Conservation (phyloP, 2,329 filamentous ascomycete species). For the Herpotrichia juniperi region DNA sequence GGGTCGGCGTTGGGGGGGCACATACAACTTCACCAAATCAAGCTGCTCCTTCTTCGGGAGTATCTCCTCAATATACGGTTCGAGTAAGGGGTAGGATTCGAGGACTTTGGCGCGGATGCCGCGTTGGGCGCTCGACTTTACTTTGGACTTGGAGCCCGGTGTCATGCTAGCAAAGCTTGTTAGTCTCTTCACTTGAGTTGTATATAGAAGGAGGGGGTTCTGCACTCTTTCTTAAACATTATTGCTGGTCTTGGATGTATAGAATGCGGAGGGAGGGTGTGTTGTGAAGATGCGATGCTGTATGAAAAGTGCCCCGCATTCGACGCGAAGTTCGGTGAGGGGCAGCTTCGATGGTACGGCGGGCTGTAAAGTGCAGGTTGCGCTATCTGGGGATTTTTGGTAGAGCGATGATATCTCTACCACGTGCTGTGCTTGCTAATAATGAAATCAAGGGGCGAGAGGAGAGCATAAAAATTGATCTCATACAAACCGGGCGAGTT, state of each 20-base stretch:
- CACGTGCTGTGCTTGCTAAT: too few relatives aligned
- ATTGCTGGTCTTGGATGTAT: constrained; percentile 6
- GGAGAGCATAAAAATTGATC: too few relatives aligned
- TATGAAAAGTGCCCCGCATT: neutral
- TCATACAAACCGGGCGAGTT: too few relatives aligned
- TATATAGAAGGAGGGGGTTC: too few relatives aligned
- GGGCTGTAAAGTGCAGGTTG: too few relatives aligned
- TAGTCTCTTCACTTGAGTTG: too few relatives aligned
- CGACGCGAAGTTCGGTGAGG: too few relatives aligned
- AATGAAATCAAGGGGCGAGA: too few relatives aligned
- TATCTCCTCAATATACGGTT: constrained; percentile 89
- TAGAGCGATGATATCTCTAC: too few relatives aligned
- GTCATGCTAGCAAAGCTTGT: constrained; percentile 63
- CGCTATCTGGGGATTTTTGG: too few relatives aligned
- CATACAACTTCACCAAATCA: constrained; percentile 83
- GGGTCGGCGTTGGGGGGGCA: constrained; percentile 11
- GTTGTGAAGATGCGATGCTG: neutral
- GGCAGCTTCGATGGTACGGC: too few relatives aligned
- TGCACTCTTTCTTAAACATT: constrained; percentile 47
- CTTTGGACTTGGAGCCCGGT: constrained; percentile 85
- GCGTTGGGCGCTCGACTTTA: constrained; percentile 95
- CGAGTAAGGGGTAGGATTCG: constrained; percentile 83
- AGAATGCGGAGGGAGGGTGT: neutral
- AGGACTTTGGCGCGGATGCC: constrained; percentile 81
- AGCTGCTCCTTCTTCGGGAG: constrained; percentile 93